Conservation (phyloP, 208 protist species). For the Trichomonas gallinae region DNA sequence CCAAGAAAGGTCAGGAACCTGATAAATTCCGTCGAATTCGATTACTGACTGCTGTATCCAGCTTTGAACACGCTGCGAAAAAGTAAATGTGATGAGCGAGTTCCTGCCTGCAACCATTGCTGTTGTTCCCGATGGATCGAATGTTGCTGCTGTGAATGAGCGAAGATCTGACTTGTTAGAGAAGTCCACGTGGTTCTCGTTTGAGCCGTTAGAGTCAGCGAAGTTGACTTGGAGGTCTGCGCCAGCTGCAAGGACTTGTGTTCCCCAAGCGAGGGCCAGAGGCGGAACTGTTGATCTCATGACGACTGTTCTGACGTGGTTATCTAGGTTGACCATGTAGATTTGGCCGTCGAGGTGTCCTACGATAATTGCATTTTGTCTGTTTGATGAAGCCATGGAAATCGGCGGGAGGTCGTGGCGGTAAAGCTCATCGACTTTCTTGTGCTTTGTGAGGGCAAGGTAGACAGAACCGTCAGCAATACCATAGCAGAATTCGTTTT, state of each 20-base stretch:
- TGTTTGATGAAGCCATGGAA: background rate
- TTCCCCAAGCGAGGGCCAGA: background rate
- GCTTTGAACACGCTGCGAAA: background rate
- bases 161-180: background rate
- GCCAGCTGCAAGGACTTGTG: background rate
- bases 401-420: background rate
- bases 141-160: background rate
- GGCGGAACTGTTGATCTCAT: background rate
- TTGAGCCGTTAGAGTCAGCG: background rate
- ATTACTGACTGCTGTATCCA: background rate
- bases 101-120: background rate
- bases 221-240: background rate
- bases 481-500: background rate
- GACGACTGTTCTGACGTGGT: background rate
- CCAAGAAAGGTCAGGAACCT: background rate
- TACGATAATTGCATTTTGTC: background rate
- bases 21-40: slow-evolving; percentile 4
- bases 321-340: background rate
- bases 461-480: background rate
- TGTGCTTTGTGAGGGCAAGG: background rate
- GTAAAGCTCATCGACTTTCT: background rate
- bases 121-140: slow-evolving; percentile 6
- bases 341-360: background rate
- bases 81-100: background rate
- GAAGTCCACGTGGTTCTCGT: background rate